These are phyloP conservation scores for Helotiales sp. DNA, from an alignment of 2,329 filamentous ascomycete genomes.

Conservation along the genomic window DNA sequence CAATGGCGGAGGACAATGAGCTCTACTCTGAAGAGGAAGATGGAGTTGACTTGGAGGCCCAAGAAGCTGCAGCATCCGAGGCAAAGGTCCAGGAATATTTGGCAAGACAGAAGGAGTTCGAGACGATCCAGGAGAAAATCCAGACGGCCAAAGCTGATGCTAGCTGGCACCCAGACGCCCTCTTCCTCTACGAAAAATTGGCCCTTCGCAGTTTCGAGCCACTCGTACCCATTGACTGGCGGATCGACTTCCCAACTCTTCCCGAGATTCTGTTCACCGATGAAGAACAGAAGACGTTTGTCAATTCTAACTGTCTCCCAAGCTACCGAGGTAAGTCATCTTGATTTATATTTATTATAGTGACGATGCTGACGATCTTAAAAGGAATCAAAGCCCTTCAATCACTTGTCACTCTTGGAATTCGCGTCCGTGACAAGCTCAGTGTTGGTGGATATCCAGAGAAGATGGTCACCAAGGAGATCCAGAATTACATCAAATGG, in stretches of 20 bases:
- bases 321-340: conserved; percentile 35
- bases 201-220: conserved; percentile 41
- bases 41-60: conserved; percentile 19
- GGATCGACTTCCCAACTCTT: conserved; percentile 41
- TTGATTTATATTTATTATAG: neutral
- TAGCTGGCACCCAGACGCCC: conserved; percentile 40
- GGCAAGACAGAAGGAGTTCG: conserved; percentile 38
- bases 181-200: conserved; percentile 40
- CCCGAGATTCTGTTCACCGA: conserved; percentile 38
- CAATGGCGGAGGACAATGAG: conserved; percentile 8
- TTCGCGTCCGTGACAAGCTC: conserved; percentile 35
- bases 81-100: conserved; percentile 41
- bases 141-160: conserved; percentile 34
- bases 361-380: conserved; percentile 22
- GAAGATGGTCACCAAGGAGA: conserved; percentile 38
- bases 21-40: conserved; percentile 13
- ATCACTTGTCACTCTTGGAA: conserved; percentile 38
- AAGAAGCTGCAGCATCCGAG: conserved; percentile 24
- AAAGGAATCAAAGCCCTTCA: conserved; percentile 38
- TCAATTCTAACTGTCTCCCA: conserved; percentile 36
- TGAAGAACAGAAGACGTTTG: conserved; percentile 34
- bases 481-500: conserved; percentile 43
- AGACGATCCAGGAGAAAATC: conserved; percentile 33
- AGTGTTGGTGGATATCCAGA: conserved; percentile 28
- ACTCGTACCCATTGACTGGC: conserved; percentile 38